Evolutionary conservation across 2,329 filamentous ascomycete genomes (phyloP), one percentile per base, ranked within the genome.

Genomic region (Spiromastix sp.): DNA sequence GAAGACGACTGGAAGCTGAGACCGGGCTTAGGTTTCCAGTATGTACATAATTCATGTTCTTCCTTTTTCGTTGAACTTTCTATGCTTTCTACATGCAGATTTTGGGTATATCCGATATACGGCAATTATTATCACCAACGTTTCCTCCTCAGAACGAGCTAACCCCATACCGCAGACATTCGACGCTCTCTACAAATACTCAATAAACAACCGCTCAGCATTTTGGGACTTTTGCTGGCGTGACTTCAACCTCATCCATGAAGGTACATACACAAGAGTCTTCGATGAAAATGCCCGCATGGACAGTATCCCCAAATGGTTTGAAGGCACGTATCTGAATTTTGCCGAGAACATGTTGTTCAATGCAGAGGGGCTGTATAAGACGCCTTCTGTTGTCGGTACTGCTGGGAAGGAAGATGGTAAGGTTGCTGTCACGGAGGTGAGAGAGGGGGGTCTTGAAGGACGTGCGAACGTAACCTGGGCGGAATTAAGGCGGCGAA

Each of bases 291-390:
- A 63, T 1, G 67, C 71, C 2, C 74, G 77, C 2, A 84, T 93
- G 55, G 78, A 85, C 41, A 64, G 67, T 11, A 68, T 89, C 4
- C 85, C 85, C 0, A 61, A 66, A 26, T 93, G 85, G 85, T 93
- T 91, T 55, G 62, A 74, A 1, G 85, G 85, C 19, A 68, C 86
- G 1, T 60, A 65, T 4, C 56, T 91, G 47, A 93, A 86, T 50
- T 89, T 79, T 52, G 79, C 83, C 4, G 84, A 93, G 60, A 93
- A 91, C 51, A 59, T 85, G 17, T 72, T 93, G 17, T 87, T 74
- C 61, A 70, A 70, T 1, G 61, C 63, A 10, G 29, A 32, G 4
- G 36, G n/a, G 35, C 53, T 55, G 3, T 51, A 58, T 2, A 53
- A 60, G n/a, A 50, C 66, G 7, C 55, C 62, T 0, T 67, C 62